phyloP scores from a whole-genome alignment of 805 yeast genomes.

The Lachancea mirantina region DNA sequence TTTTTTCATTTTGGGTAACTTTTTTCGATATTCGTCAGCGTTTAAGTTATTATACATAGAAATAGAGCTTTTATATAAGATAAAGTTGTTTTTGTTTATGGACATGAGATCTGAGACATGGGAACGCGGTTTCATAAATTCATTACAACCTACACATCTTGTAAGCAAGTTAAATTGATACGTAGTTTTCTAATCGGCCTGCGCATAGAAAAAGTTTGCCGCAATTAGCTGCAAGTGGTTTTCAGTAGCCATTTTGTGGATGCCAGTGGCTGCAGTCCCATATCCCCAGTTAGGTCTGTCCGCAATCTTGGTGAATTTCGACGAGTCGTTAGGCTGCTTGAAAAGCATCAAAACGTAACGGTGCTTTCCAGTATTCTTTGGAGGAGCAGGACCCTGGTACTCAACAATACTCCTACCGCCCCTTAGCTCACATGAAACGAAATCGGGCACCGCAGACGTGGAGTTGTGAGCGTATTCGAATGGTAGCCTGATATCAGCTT shows the following conservation, averaged over 20 bases:
- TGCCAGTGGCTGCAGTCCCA: conserved; percentile 74
- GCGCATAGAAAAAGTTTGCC: conserved; percentile 80
- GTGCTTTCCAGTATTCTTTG: conserved; percentile 77
- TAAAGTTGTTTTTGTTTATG: background rate
- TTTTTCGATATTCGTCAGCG: no score
- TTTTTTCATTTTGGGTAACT: no score
- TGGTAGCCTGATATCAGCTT: conserved; percentile 35
- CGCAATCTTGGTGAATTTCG: conserved; percentile 14
- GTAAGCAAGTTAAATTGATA: background rate
- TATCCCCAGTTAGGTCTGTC: conserved; percentile 63
- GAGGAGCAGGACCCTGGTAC: conserved; percentile 87
- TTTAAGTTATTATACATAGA: no score
- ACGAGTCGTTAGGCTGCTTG: conserved; percentile 43
- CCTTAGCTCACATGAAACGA: conserved; percentile 33
- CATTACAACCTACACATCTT: no score
- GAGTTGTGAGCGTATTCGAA: conserved; percentile 8
- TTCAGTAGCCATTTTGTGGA: conserved; percentile 61
- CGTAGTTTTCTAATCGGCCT: conserved; percentile 31
- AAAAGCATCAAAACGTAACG: conserved; percentile 74
- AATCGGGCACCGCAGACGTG: conserved; percentile 29
- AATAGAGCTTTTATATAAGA: conserved; percentile 1
- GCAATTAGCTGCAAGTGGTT: conserved; percentile 61
- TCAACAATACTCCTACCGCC: conserved; percentile 41
- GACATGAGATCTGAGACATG: background rate
- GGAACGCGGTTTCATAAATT: background rate